Evolutionary conservation across 2,329 filamentous ascomycete species (phyloP).

Genomic region (Ophiostoma sp.): DNA sequence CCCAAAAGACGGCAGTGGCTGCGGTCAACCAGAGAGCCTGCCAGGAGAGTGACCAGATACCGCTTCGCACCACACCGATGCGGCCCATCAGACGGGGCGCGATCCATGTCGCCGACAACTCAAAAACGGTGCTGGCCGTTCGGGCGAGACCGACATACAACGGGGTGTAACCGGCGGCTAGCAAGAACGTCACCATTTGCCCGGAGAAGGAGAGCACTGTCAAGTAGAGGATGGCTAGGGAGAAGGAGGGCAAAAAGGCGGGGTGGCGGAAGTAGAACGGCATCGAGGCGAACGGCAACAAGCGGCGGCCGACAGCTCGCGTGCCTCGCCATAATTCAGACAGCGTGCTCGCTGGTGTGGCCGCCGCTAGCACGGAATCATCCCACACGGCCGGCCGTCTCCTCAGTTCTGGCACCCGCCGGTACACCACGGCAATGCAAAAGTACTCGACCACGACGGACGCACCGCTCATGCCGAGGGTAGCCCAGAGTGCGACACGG

Average conservation of each 20-base stretch:
- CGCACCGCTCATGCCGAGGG: conserved; percentile 48
- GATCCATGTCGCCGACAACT: conserved; percentile 62
- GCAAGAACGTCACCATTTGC: conserved; percentile 65
- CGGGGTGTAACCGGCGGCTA: conserved; percentile 54
- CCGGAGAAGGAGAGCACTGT: conserved; percentile 61
- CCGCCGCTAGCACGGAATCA: neutral
- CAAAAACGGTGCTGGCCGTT: conserved; percentile 53
- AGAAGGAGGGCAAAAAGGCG: conserved; percentile 61
- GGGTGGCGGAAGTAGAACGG: conserved; percentile 53
- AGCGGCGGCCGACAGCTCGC: conserved; percentile 22
- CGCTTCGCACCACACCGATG: conserved; percentile 62
- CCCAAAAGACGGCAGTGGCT: conserved; percentile 47
- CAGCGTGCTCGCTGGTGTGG: neutral
- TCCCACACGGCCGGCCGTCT: neutral
- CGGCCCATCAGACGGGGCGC: conserved; percentile 56
- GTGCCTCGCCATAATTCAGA: neutral
- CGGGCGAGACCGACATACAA: conserved; percentile 55
- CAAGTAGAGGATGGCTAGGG: conserved; percentile 60
- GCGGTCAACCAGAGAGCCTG: conserved; percentile 58
- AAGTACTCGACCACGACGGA: conserved; percentile 49
- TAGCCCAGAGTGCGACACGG: conserved; percentile 47
- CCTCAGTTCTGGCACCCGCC: conserved; percentile 30
- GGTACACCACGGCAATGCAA: conserved; percentile 46
- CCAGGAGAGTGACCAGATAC: conserved; percentile 70
- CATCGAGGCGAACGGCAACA: conserved; percentile 35